Evolutionary conservation across 2,329 filamentous ascomycete genomes (phyloP), one percentile per base, ranked within the genome.

Genomic region (Penicillium sp.): DNA sequence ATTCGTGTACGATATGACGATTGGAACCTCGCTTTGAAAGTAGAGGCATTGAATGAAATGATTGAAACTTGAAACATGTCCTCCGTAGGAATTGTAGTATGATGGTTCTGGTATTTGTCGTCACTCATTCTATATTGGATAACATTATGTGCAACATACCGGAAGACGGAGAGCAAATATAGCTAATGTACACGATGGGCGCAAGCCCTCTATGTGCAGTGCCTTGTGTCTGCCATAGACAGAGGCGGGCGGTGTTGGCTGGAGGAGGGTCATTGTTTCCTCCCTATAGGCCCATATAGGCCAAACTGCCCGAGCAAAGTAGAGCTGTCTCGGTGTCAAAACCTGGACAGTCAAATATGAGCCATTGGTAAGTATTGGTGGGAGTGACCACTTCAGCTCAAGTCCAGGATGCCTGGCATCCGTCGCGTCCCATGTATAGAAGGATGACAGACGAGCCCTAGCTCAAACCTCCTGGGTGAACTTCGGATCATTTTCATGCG

Each of bases 1-100:
- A 47, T 96, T 85, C 67, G 96, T 91, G 65, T 97, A 97, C 16
- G 87, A 95, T 49, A 58, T 51, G 18, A 57, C 35, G 47, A 50
- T 36, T 36, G 44, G 29, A 29, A 27, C 37, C 42, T 45, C 31
- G 31, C 40, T 38, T 41, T 46, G 40, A 51, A 16, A 40, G 43
- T 37, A 40, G 39, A 39, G 28, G 26, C 14, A 3, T 24, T 40
- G 26, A 47, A 47, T 47, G 20, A 38, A 26, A 22, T 23, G 24
- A 29, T 26, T 38, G 8, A 37, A 20, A 31, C 18, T 10, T 7
- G 18, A 13, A 4, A 1, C 14, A 20, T 9, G 14, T 2, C 18
- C 3, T 1, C 29, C 14, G 24, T 31, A 6, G 2, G 16, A 31
- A n/a, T n/a, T 22, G 9, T 24, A n/a, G 8, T 4, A 13, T 28